A percentile compares a stretch with the other conserved stretches of the same genome.
These are phyloP conservation scores for Talaromyces islandicus DNA, from an alignment of 2,329 filamentous ascomycete genomes.

Conservation along the genomic window DNA sequence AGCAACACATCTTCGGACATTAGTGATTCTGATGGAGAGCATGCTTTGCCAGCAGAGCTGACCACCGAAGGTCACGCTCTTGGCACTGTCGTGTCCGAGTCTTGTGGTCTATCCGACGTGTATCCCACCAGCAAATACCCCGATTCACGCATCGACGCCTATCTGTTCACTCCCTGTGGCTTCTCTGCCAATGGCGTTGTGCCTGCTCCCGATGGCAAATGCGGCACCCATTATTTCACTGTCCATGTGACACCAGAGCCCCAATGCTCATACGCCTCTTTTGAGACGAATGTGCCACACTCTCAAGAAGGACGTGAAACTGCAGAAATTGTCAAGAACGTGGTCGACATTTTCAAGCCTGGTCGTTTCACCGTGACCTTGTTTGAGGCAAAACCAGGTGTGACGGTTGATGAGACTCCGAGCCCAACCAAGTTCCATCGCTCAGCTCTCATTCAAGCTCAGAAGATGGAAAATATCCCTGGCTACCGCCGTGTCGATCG, in stretches of 20 bases:
- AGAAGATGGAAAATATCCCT: conserved; percentile 67
- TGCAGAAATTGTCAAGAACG: conserved; percentile 84
- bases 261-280: conserved; percentile 94
- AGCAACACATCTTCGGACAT: conserved; percentile 64
- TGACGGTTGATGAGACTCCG: conserved; percentile 32
- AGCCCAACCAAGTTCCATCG: conserved; percentile 40
- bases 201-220: conserved; percentile 60
- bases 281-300: conserved; percentile 95
- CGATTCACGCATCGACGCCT: conserved; percentile 88
- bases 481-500: conserved; percentile 88
- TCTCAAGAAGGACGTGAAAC: conserved; percentile 83
- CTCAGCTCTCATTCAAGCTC: conserved; percentile 34
- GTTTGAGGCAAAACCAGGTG: conserved; percentile 74
- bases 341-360: conserved; percentile 92
- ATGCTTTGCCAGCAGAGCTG: conserved; percentile 61
- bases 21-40: conserved; percentile 47
- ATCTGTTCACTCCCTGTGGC: conserved; percentile 92
- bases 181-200: conserved; percentile 97
- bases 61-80: conserved; percentile 92
- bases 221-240: conserved; percentile 84
- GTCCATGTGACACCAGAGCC: conserved; percentile 97
- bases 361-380: conserved; percentile 96
- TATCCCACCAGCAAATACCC: conserved; percentile 85
- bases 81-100: conserved; percentile 85
- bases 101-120: conserved; percentile 80